These are phyloP conservation scores for Aspergillus steynii DNA, from an alignment of 495 filamentous ascomycete genomes.

Conservation along the genomic window DNA sequence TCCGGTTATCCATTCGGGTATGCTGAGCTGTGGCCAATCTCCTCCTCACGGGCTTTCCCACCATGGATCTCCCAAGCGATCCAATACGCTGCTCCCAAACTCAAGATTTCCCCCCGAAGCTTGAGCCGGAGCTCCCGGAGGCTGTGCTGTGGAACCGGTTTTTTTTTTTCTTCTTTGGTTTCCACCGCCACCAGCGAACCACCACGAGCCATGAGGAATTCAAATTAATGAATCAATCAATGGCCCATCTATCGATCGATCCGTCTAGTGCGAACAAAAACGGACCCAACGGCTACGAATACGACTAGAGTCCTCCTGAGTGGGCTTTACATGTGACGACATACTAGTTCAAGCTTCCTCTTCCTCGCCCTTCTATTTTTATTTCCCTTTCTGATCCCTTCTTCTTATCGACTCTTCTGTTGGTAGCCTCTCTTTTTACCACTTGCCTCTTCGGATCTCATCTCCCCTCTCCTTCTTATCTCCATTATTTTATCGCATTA, in stretches of 20 bases:
- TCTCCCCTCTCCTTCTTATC: not conserved
- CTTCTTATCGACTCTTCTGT: not conserved
- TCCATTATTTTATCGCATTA: not conserved
- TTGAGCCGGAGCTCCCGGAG: slow-evolving; percentile 34
- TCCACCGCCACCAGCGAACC: not conserved
- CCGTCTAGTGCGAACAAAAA: not conserved
- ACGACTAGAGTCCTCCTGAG: not conserved
- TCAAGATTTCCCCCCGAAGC: slow-evolving; percentile 2
- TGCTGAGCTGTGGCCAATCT: not conserved
- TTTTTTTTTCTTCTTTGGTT: slow-evolving; percentile 18
- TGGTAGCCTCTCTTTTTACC: not conserved
- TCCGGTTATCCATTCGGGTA: not conserved
- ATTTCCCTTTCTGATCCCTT: not conserved
- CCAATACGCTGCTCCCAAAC: slow-evolving; percentile 1
- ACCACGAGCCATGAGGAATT: slow-evolving; percentile 1
- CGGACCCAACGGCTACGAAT: slow-evolving; percentile 1
- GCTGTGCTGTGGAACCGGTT: slow-evolving; percentile 42
- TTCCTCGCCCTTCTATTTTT: slow-evolving; percentile 1
- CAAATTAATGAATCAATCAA: not conserved
- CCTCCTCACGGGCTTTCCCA: not conserved
- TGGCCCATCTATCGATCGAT: not conserved
- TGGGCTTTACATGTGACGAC: not conserved
- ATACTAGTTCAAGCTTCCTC: not conserved
- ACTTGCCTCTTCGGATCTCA: not conserved
- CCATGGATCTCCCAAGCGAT: slow-evolving; percentile 1